Conservation (phyloP, 129 eudicot species). For the Centaurea solstitialis region DNA sequence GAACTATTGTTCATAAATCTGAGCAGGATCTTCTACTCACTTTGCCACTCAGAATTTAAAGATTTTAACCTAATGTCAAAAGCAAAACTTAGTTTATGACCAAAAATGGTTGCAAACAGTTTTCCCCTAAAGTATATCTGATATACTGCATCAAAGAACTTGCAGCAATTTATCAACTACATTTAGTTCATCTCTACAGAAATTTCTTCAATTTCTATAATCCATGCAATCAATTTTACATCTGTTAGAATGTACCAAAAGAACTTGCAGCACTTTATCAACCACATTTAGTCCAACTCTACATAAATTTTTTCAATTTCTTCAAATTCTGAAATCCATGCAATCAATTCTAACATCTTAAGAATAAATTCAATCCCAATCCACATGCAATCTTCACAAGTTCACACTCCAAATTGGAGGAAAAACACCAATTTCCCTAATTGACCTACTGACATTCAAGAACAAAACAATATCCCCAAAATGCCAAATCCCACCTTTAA, state of each 20-base stretch:
- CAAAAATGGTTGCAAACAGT: background rate
- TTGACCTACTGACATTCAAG: background rate
- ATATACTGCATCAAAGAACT: background rate
- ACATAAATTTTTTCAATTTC: background rate
- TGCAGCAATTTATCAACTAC: slow-evolving; percentile 6
- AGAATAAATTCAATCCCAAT: slow-evolving; percentile 7
- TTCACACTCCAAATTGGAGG: slow-evolving; percentile 1
- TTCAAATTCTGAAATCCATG: slow-evolving; percentile 23
- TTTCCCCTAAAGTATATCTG: background rate
- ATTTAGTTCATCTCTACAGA: background rate
- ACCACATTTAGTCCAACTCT: background rate
- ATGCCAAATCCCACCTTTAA: too few relatives aligned
- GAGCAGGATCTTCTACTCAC: background rate
- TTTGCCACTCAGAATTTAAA: background rate
- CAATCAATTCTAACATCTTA: background rate
- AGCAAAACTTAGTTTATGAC: background rate
- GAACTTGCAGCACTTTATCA: slow-evolving; percentile 1
- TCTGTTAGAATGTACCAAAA: too few relatives aligned
- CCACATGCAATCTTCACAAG: slow-evolving; percentile 19
- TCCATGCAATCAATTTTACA: slow-evolving; percentile 8
- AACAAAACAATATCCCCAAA: background rate
- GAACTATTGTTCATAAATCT: background rate
- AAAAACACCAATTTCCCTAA: background rate
- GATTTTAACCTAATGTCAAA: background rate
- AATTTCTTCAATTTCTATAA: background rate